These are phyloP conservation scores for Metschnikowia kofuensis DNA, from an alignment of 805 yeast species.

Conservation along the genomic window DNA sequence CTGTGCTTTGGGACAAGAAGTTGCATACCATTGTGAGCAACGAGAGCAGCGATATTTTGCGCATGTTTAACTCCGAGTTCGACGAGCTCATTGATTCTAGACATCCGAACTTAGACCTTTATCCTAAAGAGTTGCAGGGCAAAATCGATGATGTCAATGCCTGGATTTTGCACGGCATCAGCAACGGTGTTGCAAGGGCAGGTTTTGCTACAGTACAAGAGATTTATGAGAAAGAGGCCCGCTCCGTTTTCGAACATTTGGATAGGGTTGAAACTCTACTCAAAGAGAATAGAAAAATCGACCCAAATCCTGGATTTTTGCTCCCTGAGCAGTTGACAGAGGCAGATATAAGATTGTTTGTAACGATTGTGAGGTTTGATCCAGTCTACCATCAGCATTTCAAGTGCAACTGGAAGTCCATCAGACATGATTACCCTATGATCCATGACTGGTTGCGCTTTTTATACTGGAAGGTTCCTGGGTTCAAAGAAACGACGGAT, in stretches of 20 bases:
- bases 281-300: constrained; percentile 36
- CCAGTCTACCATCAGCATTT: constrained; percentile 94
- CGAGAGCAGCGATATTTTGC: constrained; percentile 85
- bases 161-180: constrained; percentile 81
- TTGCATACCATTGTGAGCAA: constrained; percentile 81
- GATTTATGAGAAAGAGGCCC: constrained; percentile 69
- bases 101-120: constrained; percentile 52
- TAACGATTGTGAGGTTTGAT: constrained; percentile 89
- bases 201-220: constrained; percentile 88
- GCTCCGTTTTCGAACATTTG: constrained; percentile 58
- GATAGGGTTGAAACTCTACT: constrained; percentile 71
- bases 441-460: constrained; percentile 77
- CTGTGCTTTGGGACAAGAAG: constrained; percentile 89
- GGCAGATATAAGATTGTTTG: constrained; percentile 82
- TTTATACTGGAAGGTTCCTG: constrained; percentile 75
- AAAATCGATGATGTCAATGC: constrained; percentile 74
- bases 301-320: constrained; percentile 33
- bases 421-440: constrained; percentile 75
- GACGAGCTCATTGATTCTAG: constrained; percentile 52
- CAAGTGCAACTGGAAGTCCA: constrained; percentile 83
- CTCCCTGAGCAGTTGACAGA: constrained; percentile 73
- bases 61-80: constrained; percentile 78
- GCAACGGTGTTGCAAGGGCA: constrained; percentile 89
- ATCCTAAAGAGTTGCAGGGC: constrained; percentile 52
- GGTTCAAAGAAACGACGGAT: constrained; percentile 74